These are phyloP conservation scores for Saussurea involucrata DNA, from an alignment of 129 eudicot species.

Conservation along the genomic window DNA sequence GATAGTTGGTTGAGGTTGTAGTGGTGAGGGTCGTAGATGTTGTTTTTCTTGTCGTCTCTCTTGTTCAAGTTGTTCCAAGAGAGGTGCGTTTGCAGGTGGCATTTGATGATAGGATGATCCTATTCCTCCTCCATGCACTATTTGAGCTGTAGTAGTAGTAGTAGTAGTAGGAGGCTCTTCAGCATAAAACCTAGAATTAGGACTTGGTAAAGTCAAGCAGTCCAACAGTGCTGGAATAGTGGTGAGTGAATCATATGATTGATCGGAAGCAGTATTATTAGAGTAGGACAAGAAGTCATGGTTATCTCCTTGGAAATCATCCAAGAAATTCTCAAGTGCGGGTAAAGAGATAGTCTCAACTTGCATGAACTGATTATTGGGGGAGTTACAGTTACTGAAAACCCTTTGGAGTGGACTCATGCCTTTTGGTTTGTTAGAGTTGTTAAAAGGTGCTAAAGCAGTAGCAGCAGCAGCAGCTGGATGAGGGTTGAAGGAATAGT, in stretches of 20 bases:
- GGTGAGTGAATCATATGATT: constrained; percentile 41
- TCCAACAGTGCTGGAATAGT: constrained; percentile 62
- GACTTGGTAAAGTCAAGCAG: constrained; percentile 51
- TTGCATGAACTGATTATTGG: constrained; percentile 66
- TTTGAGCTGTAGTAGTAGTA: not conserved
- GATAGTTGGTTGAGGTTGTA: constrained; percentile 36
- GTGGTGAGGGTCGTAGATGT: constrained; percentile 25
- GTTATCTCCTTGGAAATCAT: constrained; percentile 46
- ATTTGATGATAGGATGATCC: constrained; percentile 31
- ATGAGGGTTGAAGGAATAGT: constrained; percentile 17
- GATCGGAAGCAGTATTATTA: constrained; percentile 18
- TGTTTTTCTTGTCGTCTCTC: constrained; percentile 68
- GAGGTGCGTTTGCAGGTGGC: constrained; percentile 31
- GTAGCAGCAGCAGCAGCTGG: constrained; percentile 36
- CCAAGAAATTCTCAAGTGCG: constrained; percentile 56
- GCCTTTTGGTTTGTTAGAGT: constrained; percentile 42
- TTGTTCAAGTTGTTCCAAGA: constrained; percentile 55
- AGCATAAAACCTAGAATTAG: constrained; percentile 42
- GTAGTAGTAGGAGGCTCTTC: not conserved
- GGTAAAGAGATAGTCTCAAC: constrained; percentile 67
- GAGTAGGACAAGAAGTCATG: constrained; percentile 30
- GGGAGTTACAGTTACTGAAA: constrained; percentile 63
- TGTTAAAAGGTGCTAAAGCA: constrained; percentile 31
- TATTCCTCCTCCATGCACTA: constrained; percentile 6
- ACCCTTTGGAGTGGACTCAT: constrained; percentile 70